Percentiles rank a stretch among this genome's conserved stretches.
Evolutionary conservation across 2,329 filamentous ascomycete genomes (phyloP).

Genomic region (Trichoderma sp.): DNA sequence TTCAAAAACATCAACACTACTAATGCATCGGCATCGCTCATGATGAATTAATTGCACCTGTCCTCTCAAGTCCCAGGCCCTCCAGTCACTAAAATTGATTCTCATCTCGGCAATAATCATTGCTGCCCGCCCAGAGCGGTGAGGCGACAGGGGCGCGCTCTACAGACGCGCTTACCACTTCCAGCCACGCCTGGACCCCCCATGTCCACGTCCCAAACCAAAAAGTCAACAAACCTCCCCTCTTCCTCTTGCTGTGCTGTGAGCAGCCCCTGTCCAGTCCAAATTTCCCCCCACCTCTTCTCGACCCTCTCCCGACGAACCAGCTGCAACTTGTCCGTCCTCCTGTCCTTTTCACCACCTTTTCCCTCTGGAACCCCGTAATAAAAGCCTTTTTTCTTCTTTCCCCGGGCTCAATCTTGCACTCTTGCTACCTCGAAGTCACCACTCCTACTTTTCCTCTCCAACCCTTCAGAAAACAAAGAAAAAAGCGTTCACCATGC

Average conservation of each 20-base stretch:
- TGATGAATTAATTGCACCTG: too few relatives aligned
- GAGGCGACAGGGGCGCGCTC: conserved; percentile 23
- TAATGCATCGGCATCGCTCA: neutral
- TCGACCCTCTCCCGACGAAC: conserved; percentile 35
- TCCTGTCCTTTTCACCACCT: conserved; percentile 29
- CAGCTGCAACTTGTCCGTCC: conserved; percentile 26
- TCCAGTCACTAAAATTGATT: neutral
- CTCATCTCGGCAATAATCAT: conserved; percentile 15
- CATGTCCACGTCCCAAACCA: neutral
- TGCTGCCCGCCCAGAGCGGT: conserved; percentile 24
- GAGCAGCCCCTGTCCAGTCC: conserved; percentile 38
- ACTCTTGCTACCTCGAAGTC: conserved; percentile 31
- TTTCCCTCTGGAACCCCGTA: conserved; percentile 24
- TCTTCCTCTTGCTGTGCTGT: conserved; percentile 17
- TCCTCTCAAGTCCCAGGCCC: too few relatives aligned
- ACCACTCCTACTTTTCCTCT: conserved; percentile 33
- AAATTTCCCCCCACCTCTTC: conserved; percentile 46
- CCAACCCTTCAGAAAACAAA: conserved; percentile 6
- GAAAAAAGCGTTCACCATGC: conserved; percentile 67
- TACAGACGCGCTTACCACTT: conserved; percentile 39
- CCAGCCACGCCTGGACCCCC: conserved; percentile 32
- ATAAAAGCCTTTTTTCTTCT: conserved; percentile 30
- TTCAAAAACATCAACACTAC: neutral
- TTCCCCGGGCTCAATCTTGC: conserved; percentile 29
- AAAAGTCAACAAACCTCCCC: conserved; percentile 44